phyloP scores from a whole-genome alignment of 2,329 filamentous ascomycete species.

The Colletotrichum spaethianum region DNA sequence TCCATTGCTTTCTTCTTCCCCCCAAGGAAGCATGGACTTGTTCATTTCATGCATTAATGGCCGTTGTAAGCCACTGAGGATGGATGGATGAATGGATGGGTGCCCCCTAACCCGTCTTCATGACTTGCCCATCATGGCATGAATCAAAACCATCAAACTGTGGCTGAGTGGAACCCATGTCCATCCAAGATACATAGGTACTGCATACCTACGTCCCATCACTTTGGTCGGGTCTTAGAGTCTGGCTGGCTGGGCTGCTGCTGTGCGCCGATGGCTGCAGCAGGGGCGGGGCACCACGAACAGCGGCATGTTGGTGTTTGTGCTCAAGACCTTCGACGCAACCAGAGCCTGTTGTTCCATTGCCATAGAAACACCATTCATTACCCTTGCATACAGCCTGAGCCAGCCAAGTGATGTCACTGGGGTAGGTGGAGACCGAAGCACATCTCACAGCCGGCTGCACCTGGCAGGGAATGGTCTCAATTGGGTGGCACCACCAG shows the following conservation, averaged over 20 bases:
- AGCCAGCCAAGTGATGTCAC: slow-evolving; percentile 26
- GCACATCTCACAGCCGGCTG: neutral
- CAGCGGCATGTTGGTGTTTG: slow-evolving; percentile 7
- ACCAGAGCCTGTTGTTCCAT: neutral
- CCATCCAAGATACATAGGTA: neutral
- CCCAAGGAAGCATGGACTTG: neutral
- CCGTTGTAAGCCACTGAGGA: slow-evolving; percentile 9
- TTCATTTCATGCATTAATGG: slow-evolving; percentile 11
- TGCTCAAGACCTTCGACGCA: neutral
- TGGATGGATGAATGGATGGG: neutral
- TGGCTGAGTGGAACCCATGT: neutral
- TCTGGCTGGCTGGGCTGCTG: neutral
- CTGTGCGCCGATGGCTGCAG: slow-evolving; percentile 16
- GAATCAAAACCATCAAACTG: neutral
- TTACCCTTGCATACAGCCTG: neutral
- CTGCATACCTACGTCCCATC: neutral
- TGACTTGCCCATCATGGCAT: neutral
- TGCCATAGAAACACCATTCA: slow-evolving; percentile 8
- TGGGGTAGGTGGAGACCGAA: neutral
- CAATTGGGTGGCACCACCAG: neutral
- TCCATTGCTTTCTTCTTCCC: slow-evolving; percentile 5
- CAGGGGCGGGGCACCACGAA: neutral
- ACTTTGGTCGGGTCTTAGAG: neutral
- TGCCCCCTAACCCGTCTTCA: neutral
- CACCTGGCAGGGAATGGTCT: neutral